Conservation (phyloP, 2,329 filamentous ascomycete species). For the Pestalotiopsis fici region DNA sequence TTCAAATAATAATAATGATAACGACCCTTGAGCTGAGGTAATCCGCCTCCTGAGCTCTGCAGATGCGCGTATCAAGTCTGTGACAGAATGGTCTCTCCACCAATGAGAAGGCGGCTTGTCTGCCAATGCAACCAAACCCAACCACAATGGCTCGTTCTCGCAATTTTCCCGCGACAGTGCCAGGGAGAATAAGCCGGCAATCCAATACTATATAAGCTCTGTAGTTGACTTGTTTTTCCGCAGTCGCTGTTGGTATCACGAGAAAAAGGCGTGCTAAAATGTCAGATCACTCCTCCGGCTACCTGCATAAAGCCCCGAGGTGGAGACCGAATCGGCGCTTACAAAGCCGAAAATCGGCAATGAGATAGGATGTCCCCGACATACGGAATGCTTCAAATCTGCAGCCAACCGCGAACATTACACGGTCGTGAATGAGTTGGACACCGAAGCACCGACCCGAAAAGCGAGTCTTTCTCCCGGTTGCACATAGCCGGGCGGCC, state of each 20-base stretch:
- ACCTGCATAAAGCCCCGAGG: neutral
- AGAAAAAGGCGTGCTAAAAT: neutral
- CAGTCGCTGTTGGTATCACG: neutral
- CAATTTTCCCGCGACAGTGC: neutral
- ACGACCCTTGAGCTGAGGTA: neutral
- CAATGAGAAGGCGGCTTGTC: neutral
- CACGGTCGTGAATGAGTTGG: neutral
- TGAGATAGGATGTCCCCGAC: neutral
- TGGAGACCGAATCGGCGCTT: neutral
- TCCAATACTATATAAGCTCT: neutral
- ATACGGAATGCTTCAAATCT: neutral
- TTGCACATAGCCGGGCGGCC: neutral
- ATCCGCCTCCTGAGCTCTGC: neutral
- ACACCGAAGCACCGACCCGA: neutral
- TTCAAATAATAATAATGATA: neutral
- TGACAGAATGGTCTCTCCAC: neutral
- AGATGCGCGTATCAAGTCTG: neutral
- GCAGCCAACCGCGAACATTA: neutral
- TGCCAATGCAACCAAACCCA: neutral
- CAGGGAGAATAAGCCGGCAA: too few relatives aligned
- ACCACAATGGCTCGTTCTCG: neutral
- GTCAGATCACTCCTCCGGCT: neutral
- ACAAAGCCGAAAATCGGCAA: slow-evolving; percentile 1
- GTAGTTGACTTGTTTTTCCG: neutral
- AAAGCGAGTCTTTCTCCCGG: neutral